Conservation (phyloP, 306 rosid species). For the Potentilla sterilis region DNA sequence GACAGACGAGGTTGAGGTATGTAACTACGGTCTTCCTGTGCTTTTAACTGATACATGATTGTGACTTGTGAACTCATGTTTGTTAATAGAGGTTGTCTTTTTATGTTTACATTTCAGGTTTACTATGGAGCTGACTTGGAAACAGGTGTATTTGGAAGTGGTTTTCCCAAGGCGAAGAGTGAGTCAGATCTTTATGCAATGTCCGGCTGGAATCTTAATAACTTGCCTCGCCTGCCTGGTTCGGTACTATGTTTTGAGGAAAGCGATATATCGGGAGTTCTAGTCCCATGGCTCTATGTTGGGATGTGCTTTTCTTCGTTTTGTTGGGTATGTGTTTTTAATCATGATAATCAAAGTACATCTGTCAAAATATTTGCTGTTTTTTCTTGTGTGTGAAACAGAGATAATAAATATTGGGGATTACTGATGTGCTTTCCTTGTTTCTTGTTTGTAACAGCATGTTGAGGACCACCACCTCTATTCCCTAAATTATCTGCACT, state of each 20-base stretch:
- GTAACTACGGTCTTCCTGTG: constrained; percentile 10
- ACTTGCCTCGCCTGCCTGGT: constrained; percentile 84
- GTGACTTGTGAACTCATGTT: neutral
- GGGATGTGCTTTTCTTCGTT: constrained; percentile 99
- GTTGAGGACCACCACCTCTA: constrained; percentile 98
- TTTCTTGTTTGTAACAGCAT: constrained; percentile 57
- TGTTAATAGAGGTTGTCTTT: constrained; percentile 17
- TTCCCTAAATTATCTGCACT: constrained; percentile 87
- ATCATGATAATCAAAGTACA: constrained; percentile 1
- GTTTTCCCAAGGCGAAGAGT: constrained; percentile 71
- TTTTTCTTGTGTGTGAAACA: neutral
- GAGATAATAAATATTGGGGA: neutral
- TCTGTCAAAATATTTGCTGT: neutral
- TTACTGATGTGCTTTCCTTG: constrained; percentile 23
- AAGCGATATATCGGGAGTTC: constrained; percentile 93
- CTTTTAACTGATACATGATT: constrained; percentile 8
- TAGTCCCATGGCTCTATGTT: constrained; percentile 96
- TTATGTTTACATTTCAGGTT: constrained; percentile 54
- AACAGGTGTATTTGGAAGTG: constrained; percentile 81
- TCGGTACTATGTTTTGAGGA: constrained; percentile 80
- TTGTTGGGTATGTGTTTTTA: constrained; percentile 84
- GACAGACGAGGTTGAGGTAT: constrained; percentile 92
- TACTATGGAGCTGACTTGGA: constrained; percentile 95
- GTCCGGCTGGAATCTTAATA: constrained; percentile 96
- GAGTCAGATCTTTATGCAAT: constrained; percentile 44